Evolutionary conservation across 73 alveolate genomes (phyloP).

Genomic region (Symbiodinium natans): DNA sequence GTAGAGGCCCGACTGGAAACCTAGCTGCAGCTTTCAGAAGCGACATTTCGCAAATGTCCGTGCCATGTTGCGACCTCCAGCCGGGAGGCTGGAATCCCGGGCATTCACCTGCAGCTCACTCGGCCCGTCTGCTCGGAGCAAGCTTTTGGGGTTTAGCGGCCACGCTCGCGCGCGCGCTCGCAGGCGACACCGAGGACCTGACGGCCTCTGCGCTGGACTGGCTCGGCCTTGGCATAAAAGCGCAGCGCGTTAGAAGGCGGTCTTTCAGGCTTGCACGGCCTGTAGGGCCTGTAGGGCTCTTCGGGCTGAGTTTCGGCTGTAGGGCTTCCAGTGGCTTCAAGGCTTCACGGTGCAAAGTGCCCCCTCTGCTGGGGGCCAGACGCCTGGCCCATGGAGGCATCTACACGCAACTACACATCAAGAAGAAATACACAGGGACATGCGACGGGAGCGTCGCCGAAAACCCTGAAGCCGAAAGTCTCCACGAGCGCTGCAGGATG

Average conservation of each 20-base stretch:
- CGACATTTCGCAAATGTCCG: background rate
- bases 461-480: background rate
- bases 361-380: too few species aligned
- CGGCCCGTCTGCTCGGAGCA: background rate
- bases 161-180: background rate
- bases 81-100: background rate
- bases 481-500: too few species aligned
- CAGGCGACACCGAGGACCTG: background rate
- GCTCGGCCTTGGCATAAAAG: background rate
- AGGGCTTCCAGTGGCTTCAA: too few species aligned
- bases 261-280: too few species aligned
- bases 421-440: too few species aligned
- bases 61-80: background rate
- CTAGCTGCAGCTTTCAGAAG: background rate
- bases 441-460: background rate
- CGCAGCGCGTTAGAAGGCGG: background rate
- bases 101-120: background rate
- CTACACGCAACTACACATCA: background rate
- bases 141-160: background rate
- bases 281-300: background rate
- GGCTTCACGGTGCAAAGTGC: too few species aligned
- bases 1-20: slow-evolving; percentile 44
- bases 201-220: slow-evolving; percentile 6
- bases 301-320: background rate
- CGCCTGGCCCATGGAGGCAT: slow-evolving; percentile 2